Percentiles rank a stretch among this genome's conserved stretches.
These are phyloP conservation scores for Malus asiatica DNA, from an alignment of 306 rosid genomes.

Conservation along the genomic window DNA sequence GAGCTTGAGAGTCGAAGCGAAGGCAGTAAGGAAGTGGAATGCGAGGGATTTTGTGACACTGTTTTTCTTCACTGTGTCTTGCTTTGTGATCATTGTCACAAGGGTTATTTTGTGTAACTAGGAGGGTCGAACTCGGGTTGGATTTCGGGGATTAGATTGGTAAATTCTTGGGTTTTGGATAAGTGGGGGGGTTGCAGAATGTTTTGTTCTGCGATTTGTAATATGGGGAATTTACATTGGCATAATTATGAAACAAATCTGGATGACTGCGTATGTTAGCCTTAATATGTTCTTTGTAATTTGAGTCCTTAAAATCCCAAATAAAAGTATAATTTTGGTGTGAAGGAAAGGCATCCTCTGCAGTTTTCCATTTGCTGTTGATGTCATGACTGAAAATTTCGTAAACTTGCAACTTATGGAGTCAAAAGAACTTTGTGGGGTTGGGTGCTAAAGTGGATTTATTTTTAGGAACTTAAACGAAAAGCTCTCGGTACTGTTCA, in stretches of 20 bases:
- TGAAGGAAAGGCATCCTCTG: neutral
- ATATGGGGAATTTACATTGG: neutral
- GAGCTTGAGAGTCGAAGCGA: slow-evolving; percentile 63
- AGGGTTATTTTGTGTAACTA: slow-evolving; percentile 69
- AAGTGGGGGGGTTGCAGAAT: slow-evolving; percentile 42
- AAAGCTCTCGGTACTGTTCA: too few relatives aligned
- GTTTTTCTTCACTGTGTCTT: slow-evolving; percentile 64
- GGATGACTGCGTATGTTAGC: neutral
- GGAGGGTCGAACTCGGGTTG: neutral
- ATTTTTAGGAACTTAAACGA: too few relatives aligned
- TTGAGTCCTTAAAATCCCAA: neutral
- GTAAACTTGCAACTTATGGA: too few relatives aligned
- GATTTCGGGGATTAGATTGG: neutral
- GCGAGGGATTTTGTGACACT: slow-evolving; percentile 66
- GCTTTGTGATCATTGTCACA: slow-evolving; percentile 57
- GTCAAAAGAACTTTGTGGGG: too few relatives aligned
- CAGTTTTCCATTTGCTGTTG: too few relatives aligned
- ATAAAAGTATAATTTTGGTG: neutral
- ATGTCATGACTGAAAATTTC: too few relatives aligned
- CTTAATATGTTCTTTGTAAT: too few relatives aligned
- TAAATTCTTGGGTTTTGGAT: neutral
- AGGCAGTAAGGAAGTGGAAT: slow-evolving; percentile 75
- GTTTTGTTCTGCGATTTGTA: slow-evolving; percentile 62
- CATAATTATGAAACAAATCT: neutral
- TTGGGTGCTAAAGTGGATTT: too few relatives aligned